These are phyloP conservation scores for Trypanosoma platydactyli DNA, from an alignment of 208 protist genomes.

Conservation along the genomic window DNA sequence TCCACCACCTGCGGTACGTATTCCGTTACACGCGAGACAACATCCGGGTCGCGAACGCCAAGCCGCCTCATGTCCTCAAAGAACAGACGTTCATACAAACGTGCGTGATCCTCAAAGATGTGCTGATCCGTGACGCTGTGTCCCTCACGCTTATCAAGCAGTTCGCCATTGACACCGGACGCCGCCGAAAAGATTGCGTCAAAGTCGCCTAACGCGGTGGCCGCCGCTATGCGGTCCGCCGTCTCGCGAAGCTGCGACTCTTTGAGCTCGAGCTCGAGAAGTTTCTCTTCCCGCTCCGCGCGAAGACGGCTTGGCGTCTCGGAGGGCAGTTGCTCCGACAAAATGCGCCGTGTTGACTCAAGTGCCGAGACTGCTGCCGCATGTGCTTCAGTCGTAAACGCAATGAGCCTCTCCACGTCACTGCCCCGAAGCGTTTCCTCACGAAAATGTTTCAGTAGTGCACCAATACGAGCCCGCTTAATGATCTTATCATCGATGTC, in stretches of 20 bases:
- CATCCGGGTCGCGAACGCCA: slow-evolving; percentile 86
- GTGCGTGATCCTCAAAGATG: slow-evolving; percentile 90
- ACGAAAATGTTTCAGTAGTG: slow-evolving; percentile 83
- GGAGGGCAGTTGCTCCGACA: slow-evolving; percentile 45
- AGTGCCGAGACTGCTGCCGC: slow-evolving; percentile 36
- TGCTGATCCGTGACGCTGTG: slow-evolving; percentile 59
- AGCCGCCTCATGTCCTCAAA: slow-evolving; percentile 93
- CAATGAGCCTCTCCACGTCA: slow-evolving; percentile 42
- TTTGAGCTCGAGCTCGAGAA: slow-evolving; percentile 75
- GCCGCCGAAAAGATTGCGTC: slow-evolving; percentile 55
- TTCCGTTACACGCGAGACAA: slow-evolving; percentile 97
- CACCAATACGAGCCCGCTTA: slow-evolving; percentile 88
- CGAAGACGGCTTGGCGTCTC: slow-evolving; percentile 51
- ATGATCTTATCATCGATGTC: slow-evolving; percentile 99
- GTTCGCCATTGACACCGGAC: slow-evolving; percentile 72
- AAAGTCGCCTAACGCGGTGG: slow-evolving; percentile 37
- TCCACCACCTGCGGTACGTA: slow-evolving; percentile 96
- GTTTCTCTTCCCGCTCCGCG: slow-evolving; percentile 76
- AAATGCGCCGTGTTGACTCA: slow-evolving; percentile 33
- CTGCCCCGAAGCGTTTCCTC: slow-evolving; percentile 29
- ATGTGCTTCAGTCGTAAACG: slow-evolving; percentile 55
- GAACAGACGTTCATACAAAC: slow-evolving; percentile 91
- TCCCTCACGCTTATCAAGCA: slow-evolving; percentile 78
- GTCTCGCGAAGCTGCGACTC: slow-evolving; percentile 58
- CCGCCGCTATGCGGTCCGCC: slow-evolving; percentile 53